phyloP scores from a whole-genome alignment of 495 filamentous ascomycete genomes.

The Viridothelium virens region DNA sequence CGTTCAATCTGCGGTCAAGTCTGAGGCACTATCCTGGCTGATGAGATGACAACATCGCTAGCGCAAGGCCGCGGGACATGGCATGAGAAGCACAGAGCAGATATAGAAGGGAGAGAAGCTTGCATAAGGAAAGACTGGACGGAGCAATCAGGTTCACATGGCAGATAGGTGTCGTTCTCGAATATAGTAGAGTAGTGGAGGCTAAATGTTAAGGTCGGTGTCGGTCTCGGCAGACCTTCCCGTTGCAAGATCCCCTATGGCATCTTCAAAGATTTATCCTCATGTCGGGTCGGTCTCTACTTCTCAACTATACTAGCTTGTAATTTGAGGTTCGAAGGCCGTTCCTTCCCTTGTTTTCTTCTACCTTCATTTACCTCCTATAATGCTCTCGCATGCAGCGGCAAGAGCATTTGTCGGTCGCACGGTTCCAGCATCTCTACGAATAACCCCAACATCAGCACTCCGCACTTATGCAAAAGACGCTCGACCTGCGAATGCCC shows the following conservation, averaged over 20 bases:
- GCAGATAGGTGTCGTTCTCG: background rate
- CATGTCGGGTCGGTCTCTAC: background rate
- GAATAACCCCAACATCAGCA: constrained; percentile 14
- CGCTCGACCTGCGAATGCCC: constrained; percentile 8
- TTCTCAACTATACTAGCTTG: background rate
- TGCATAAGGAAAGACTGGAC: background rate
- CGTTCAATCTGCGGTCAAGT: background rate
- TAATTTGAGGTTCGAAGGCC: background rate
- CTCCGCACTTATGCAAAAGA: constrained; percentile 18
- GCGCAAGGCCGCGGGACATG: background rate
- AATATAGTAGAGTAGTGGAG: background rate
- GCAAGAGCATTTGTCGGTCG: constrained; percentile 15
- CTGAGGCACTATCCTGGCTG: background rate
- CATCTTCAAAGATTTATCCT: background rate
- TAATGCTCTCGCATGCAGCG: constrained; percentile 23
- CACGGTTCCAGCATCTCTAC: constrained; percentile 12
- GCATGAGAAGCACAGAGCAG: background rate
- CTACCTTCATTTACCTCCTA: background rate
- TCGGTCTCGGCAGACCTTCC: constrained; percentile 6
- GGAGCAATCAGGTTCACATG: background rate
- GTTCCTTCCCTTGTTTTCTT: background rate
- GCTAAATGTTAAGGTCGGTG: background rate
- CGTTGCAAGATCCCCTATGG: background rate
- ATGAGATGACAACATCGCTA: background rate
- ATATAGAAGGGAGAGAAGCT: background rate